A percentile compares a stretch with the other conserved stretches of the same genome.
Evolutionary conservation across 129 eudicot genomes (phyloP).

Genomic region (Helianthus annuus): HanXRQr2.0-SUNRISE NC_035437.2:136314954-136315453

Average conservation of each 20-base stretch:
- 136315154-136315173: constrained; percentile 54
- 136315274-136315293: constrained; percentile 51
- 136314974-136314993: neutral
- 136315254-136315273: constrained; percentile 92
- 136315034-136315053: neutral
- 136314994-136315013: constrained; percentile 2
- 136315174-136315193: constrained; percentile 76
- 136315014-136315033: neutral
- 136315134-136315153: constrained; percentile 13
- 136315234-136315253: constrained; percentile 85
- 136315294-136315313: neutral
- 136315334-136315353: too few species aligned
- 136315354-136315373: too few species aligned
- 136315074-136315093: constrained; percentile 3
- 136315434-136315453: too few species aligned
- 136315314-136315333: too few species aligned
- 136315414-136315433: too few species aligned
- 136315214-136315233: constrained; percentile 82
- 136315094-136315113: neutral
- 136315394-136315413: too few species aligned
- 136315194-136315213: constrained; percentile 89
- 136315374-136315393: too few species aligned
- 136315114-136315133: neutral
- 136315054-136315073: neutral
- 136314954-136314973: neutral